Conservation (phyloP, 2,329 filamentous ascomycete genomes). For the Didymosphaeria variabile region DNA sequence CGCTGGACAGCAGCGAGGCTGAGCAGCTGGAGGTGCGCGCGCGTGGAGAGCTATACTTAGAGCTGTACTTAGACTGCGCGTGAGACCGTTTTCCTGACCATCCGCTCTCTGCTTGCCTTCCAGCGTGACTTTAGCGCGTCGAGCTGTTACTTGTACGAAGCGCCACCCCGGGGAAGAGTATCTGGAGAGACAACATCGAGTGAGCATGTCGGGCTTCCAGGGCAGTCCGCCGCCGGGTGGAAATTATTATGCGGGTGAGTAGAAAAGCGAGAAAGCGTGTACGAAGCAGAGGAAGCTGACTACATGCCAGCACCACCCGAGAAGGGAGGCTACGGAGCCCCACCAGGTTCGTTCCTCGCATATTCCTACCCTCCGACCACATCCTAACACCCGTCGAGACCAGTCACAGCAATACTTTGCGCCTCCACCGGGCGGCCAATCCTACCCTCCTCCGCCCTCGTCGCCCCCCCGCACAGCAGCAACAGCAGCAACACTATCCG, state of each 20-base stretch:
- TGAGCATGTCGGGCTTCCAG: conserved; percentile 42
- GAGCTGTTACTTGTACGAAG: not conserved
- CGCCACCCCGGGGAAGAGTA: not conserved
- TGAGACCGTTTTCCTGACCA: conserved; percentile 3
- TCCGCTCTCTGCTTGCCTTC: not conserved
- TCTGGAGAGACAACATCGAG: not conserved
- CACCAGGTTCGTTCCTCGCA: conserved; percentile 6
- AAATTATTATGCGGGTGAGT: conserved; percentile 49
- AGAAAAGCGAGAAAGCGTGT: not conserved
- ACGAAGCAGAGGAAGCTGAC: conserved; percentile 23
- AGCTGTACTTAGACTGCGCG: not conserved
- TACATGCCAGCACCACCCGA: conserved; percentile 42
- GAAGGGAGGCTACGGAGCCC: conserved; percentile 39
- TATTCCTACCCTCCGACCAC: not conserved
- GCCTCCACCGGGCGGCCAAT: conserved; percentile 45
- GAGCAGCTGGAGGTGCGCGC: conserved; percentile 11
- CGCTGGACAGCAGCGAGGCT: conserved; percentile 8
- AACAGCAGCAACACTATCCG: conserved; percentile 43
- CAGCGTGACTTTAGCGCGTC: not conserved
- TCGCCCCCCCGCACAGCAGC: conserved; percentile 38
- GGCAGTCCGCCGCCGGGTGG: conserved; percentile 45
- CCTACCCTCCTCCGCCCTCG: conserved; percentile 48
- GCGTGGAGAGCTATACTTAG: conserved; percentile 12
- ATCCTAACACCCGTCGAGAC: conserved; percentile 25
- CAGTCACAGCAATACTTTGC: conserved; percentile 50